These are phyloP conservation scores for Chlamydomonas sphaeroides DNA, from an alignment of 139 green algal genomes.

Conservation along the genomic window DNA sequence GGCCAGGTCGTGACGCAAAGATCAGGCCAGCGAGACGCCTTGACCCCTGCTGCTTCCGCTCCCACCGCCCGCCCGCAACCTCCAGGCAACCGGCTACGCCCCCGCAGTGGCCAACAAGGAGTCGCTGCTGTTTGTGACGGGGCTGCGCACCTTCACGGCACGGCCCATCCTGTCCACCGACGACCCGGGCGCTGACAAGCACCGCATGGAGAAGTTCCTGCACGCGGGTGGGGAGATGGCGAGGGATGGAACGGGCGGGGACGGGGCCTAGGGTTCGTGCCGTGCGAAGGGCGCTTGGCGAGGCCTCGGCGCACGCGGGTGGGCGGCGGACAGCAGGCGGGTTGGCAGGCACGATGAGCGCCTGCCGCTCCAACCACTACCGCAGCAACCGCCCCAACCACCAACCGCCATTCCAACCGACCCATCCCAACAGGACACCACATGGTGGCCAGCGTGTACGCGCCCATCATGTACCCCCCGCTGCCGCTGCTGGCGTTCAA, in stretches of 20 bases:
- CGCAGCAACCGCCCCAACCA: too few species aligned
- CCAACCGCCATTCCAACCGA: too few species aligned
- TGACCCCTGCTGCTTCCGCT: too few species aligned
- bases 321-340: too few species aligned
- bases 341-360: too few species aligned
- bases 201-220: constrained; percentile 96
- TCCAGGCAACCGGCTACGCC: constrained; percentile 63
- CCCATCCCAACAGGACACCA: constrained; percentile 49
- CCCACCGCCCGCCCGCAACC: background rate
- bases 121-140: constrained; percentile 79
- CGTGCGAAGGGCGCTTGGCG: too few species aligned
- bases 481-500: constrained; percentile 94
- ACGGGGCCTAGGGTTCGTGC: too few species aligned
- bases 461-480: constrained; percentile 87
- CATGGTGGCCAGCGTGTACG: constrained; percentile 80
- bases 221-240: constrained; percentile 38
- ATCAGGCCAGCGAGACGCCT: too few species aligned
- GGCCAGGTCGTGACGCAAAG: too few species aligned
- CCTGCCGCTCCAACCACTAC: too few species aligned
- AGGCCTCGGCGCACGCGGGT: too few species aligned
- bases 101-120: constrained; percentile 85
- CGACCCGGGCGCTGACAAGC: constrained; percentile 85
- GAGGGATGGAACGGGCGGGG: background rate
- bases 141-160: constrained; percentile 39
- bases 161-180: constrained; percentile 60